Conservation (phyloP, 108 stramenopile species). For the Conticribra weissflogii region DNA sequence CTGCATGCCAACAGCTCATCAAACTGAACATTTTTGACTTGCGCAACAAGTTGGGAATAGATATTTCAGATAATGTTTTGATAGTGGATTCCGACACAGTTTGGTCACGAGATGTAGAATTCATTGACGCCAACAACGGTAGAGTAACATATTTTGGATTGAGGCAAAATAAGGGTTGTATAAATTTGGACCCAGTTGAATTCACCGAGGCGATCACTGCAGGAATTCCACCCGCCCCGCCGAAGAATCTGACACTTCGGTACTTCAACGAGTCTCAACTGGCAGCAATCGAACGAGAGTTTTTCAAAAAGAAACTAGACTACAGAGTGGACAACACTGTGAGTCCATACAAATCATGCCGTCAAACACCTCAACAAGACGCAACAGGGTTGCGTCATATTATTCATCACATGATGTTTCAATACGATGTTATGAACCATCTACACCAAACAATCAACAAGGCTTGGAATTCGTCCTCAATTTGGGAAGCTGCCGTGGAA, state of each 20-base stretch:
- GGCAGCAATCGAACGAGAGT: neutral
- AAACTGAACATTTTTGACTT: constrained; percentile 44
- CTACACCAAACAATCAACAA: constrained; percentile 12
- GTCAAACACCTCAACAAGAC: constrained; percentile 16
- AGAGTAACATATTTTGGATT: constrained; percentile 31
- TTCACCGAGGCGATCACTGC: constrained; percentile 35
- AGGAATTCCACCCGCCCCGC: neutral
- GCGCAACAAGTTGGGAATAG: constrained; percentile 3
- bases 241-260: neutral
- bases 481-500: constrained; percentile 23
- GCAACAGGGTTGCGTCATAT: constrained; percentile 37
- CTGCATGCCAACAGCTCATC: constrained; percentile 37
- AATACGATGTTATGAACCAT: constrained; percentile 42
- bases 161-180: constrained; percentile 1
- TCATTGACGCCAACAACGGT: constrained; percentile 28
- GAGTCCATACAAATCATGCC: constrained; percentile 38
- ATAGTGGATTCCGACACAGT: constrained; percentile 42
- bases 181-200: constrained; percentile 24
- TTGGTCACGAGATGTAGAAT: constrained; percentile 33
- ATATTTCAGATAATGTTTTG: constrained; percentile 31
- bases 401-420: constrained; percentile 45
- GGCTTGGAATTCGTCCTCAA: constrained; percentile 16
- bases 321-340: constrained; percentile 10
- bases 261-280: neutral
- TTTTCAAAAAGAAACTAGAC: neutral